phyloP scores from a whole-genome alignment of 2,329 filamentous ascomycete species.

The Trichoderma gracile region DNA sequence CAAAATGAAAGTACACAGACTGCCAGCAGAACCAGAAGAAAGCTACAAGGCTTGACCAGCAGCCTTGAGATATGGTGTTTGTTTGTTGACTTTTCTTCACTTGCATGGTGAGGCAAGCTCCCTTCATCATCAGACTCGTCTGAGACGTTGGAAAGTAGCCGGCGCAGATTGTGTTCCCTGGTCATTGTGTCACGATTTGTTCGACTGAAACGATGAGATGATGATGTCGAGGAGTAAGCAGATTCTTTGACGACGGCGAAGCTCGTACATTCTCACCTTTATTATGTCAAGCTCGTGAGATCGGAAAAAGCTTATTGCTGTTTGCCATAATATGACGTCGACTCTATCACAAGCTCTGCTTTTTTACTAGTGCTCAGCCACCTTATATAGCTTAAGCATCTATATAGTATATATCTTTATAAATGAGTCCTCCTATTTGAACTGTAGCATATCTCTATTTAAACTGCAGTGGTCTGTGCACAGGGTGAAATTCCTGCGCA shows the following conservation, averaged over 20 bases:
- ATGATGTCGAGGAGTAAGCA: neutral
- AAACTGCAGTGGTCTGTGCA: too few relatives aligned
- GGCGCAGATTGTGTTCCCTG: conserved; percentile 13
- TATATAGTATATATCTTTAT: too few relatives aligned
- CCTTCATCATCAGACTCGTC: conserved; percentile 26
- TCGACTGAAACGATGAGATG: too few relatives aligned
- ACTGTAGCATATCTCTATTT: too few relatives aligned
- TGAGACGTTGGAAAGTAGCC: conserved; percentile 5
- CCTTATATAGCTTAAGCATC: neutral
- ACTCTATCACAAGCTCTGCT: neutral
- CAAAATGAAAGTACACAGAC: conserved; percentile 20
- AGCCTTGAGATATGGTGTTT: neutral
- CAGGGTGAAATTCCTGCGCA: too few relatives aligned
- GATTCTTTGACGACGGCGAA: neutral
- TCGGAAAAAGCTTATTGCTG: neutral
- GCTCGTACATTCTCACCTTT: neutral
- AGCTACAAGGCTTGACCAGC: neutral
- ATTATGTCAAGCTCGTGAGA: neutral
- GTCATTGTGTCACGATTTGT: neutral
- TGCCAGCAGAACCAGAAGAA: conserved; percentile 1
- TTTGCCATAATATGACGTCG: neutral
- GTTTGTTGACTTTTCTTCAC: neutral
- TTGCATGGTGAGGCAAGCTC: neutral
- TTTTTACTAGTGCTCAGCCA: neutral
- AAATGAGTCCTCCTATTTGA: too few relatives aligned